phyloP scores from a whole-genome alignment of 352 stramenopile genomes.

The Pythium angustatum region DNA sequence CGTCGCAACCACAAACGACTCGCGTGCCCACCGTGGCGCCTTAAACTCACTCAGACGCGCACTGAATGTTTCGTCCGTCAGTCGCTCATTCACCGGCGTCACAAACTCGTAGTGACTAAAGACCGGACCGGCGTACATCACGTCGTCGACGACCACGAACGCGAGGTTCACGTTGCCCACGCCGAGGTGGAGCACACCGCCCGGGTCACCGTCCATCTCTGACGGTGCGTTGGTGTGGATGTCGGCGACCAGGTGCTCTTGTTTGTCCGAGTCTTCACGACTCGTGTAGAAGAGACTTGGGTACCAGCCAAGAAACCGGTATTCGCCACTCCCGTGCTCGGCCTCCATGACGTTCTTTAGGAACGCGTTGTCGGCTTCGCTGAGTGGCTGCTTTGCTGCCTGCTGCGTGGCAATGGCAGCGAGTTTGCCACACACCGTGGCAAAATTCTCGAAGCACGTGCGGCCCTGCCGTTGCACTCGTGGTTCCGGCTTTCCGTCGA shows the following conservation, averaged over 20 bases:
- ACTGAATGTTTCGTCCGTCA: slow-evolving; percentile 33
- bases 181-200: slow-evolving; percentile 34
- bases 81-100: slow-evolving; percentile 28
- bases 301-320: slow-evolving; percentile 36
- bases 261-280: slow-evolving; percentile 32
- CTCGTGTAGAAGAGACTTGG: slow-evolving; percentile 33
- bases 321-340: slow-evolving; percentile 15
- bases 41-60: slow-evolving; percentile 3
- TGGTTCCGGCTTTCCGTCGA: not conserved
- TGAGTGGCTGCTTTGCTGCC: slow-evolving; percentile 1
- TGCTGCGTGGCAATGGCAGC: slow-evolving; percentile 18
- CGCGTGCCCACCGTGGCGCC: slow-evolving; percentile 23
- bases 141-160: slow-evolving; percentile 33
- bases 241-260: slow-evolving; percentile 34
- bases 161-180: slow-evolving; percentile 33
- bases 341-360: slow-evolving; percentile 32
- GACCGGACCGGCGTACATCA: slow-evolving; percentile 39
- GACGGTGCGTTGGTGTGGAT: slow-evolving; percentile 37
- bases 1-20: slow-evolving; percentile 26
- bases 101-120: slow-evolving; percentile 46
- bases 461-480: not conserved
- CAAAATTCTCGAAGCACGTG: slow-evolving; percentile 24
- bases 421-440: slow-evolving; percentile 10
- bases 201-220: slow-evolving; percentile 30
- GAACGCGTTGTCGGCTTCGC: slow-evolving; percentile 20